phyloP scores from a whole-genome alignment of 345 rosid genomes.

The Lenwebbia sp. region DNA sequence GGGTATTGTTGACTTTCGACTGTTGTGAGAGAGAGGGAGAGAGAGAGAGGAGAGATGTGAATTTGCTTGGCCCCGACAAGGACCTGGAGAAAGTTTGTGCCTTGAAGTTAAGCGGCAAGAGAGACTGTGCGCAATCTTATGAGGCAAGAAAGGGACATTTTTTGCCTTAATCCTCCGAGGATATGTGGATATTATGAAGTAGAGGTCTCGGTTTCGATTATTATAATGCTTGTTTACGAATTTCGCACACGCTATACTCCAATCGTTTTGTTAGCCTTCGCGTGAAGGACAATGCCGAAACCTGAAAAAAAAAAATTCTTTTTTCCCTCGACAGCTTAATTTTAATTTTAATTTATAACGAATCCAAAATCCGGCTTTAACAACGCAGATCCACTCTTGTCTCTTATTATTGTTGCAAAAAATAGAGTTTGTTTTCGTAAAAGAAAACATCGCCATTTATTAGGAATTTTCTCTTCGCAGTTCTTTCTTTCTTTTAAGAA shows the following conservation, averaged over 20 bases:
- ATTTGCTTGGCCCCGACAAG: not conserved
- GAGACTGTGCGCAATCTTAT: not conserved
- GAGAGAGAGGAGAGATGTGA: not conserved
- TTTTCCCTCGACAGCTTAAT: not conserved
- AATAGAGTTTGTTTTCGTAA: not conserved
- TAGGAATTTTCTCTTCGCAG: not conserved
- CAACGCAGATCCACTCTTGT: not conserved
- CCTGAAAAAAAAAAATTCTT: not conserved
- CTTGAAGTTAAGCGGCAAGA: not conserved
- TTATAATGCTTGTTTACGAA: not conserved
- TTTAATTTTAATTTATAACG: not conserved
- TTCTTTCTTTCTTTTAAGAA: not conserved
- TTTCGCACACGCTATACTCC: not conserved
- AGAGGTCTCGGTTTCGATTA: not conserved
- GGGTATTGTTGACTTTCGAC: not conserved
- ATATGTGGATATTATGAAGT: not conserved
- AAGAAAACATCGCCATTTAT: not conserved
- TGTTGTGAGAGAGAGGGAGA: not conserved
- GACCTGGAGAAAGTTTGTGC: not conserved
- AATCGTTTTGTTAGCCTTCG: not conserved
- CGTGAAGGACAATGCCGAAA: not conserved
- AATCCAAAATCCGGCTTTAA: not conserved
- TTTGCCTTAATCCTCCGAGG: not conserved
- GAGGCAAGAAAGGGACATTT: not conserved
- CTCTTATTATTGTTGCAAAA: not conserved